Evolutionary conservation across 2,329 filamentous ascomycete species (phyloP).

Genomic region (Aspergillus pseudoviridinutans): DNA sequence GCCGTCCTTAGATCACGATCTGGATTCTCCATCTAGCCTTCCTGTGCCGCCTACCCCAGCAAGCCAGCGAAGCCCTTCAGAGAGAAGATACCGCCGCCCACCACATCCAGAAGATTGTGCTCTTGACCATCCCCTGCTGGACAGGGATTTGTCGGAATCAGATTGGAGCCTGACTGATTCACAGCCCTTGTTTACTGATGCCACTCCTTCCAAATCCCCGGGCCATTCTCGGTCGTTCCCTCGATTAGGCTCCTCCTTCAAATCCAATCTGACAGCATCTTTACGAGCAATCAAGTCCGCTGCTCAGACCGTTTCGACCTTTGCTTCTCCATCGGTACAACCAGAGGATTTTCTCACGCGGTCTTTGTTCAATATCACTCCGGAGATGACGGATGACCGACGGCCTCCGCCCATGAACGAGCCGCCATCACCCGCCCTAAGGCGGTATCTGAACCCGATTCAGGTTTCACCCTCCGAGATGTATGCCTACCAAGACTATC

Average conservation of each 20-base stretch:
- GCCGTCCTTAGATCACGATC: constrained; percentile 49
- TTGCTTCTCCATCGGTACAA: constrained; percentile 49
- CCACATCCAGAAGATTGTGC: constrained; percentile 54
- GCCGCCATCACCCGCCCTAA: constrained; percentile 53
- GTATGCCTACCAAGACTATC: constrained; percentile 41
- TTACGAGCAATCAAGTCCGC: constrained; percentile 59
- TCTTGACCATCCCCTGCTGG: constrained; percentile 55
- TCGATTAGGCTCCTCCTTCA: constrained; percentile 50
- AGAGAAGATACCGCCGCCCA: constrained; percentile 45
- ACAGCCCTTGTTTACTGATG: constrained; percentile 9
- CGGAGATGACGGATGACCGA: constrained; percentile 57
- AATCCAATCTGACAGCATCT: constrained; percentile 61
- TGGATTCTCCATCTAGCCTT: constrained; percentile 46
- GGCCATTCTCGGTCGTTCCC: constrained; percentile 33
- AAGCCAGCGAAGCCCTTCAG: constrained; percentile 33
- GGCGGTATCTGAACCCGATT: constrained; percentile 59
- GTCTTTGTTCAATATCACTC: constrained; percentile 53
- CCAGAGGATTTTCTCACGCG: constrained; percentile 59
- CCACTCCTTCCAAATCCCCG: constrained; percentile 17
- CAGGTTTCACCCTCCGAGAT: constrained; percentile 45
- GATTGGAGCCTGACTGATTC: constrained; percentile 9
- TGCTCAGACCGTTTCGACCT: constrained; percentile 58
- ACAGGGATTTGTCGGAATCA: constrained; percentile 28
- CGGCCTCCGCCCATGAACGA: constrained; percentile 53
- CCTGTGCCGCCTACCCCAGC: constrained; percentile 41